Percentiles rank a stretch among this genome's conserved stretches.
These are phyloP conservation scores for Candida boleticola DNA, from an alignment of 805 yeast genomes.

Conservation along the genomic window DNA sequence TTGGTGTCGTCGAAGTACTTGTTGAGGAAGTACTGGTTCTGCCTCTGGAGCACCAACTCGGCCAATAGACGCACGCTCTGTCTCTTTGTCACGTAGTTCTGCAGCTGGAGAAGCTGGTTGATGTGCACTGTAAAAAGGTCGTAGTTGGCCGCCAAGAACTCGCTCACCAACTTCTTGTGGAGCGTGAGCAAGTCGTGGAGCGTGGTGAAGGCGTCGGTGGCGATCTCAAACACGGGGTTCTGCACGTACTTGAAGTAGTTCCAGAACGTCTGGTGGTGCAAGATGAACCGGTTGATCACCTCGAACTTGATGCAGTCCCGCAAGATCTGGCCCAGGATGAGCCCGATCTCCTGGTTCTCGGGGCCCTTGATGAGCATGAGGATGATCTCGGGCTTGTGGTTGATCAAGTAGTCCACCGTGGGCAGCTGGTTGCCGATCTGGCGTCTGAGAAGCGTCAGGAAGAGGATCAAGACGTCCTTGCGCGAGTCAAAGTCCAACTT, in stretches of 20 bases:
- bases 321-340: conserved; percentile 73
- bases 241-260: conserved; percentile 76
- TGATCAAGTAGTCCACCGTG: conserved; percentile 77
- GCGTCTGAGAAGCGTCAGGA: conserved; percentile 74
- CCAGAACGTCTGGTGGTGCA: conserved; percentile 72
- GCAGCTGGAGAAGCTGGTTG: conserved; percentile 68
- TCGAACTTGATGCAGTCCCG: conserved; percentile 85
- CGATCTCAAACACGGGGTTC: conserved; percentile 77
- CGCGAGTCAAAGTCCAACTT: conserved; percentile 85
- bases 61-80: conserved; percentile 79
- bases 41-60: conserved; percentile 66
- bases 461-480: conserved; percentile 73
- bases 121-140: conserved; percentile 58
- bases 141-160: conserved; percentile 61
- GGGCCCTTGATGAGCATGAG: conserved; percentile 65
- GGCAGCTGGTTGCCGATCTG: conserved; percentile 76
- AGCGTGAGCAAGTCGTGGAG: conserved; percentile 63
- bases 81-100: conserved; percentile 88
- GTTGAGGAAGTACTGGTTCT: conserved; percentile 71
- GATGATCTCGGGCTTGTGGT: conserved; percentile 61
- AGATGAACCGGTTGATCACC: conserved; percentile 55
- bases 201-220: conserved; percentile 86
- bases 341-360: conserved; percentile 68
- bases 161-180: conserved; percentile 68
- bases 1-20: conserved; percentile 77